phyloP scores from a whole-genome alignment of 495 filamentous ascomycete genomes.

The Saxispiralis lemnorum region DNA sequence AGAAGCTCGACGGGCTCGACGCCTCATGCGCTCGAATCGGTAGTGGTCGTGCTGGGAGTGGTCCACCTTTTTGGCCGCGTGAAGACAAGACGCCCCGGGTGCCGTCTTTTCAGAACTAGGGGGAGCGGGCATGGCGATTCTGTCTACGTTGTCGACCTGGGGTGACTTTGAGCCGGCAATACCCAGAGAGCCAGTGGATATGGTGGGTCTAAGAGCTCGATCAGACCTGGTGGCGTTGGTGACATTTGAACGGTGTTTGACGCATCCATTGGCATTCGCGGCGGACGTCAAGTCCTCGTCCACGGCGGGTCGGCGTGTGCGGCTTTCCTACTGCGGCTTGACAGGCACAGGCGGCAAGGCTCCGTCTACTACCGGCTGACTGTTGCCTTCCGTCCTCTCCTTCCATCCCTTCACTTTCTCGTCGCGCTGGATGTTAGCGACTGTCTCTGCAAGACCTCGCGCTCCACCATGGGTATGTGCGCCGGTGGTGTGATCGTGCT shows the following conservation, averaged over 20 bases:
- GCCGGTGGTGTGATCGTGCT: background rate
- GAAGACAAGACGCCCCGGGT: background rate
- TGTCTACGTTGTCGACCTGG: background rate
- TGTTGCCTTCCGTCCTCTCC: background rate
- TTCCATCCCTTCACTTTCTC: background rate
- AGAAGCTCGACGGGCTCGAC: background rate
- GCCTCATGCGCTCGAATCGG: background rate
- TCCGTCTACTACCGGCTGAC: background rate
- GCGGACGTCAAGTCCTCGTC: background rate
- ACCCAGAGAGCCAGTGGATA: background rate
- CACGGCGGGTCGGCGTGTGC: too few relatives aligned
- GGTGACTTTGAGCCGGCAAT: background rate
- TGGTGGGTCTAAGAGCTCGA: background rate
- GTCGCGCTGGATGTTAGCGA: background rate
- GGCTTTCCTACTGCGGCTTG: too few relatives aligned
- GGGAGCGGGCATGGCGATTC: background rate
- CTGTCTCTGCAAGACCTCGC: background rate
- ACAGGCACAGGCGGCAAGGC: background rate
- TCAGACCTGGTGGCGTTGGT: background rate
- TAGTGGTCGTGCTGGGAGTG: conserved; percentile 2
- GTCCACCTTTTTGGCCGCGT: background rate
- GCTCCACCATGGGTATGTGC: background rate
- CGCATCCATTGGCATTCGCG: background rate
- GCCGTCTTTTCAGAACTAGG: background rate
- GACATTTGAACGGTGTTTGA: background rate